phyloP scores from a whole-genome alignment of 176 grass and related monocot genomes.

The Hordeum marinum region DNA sequence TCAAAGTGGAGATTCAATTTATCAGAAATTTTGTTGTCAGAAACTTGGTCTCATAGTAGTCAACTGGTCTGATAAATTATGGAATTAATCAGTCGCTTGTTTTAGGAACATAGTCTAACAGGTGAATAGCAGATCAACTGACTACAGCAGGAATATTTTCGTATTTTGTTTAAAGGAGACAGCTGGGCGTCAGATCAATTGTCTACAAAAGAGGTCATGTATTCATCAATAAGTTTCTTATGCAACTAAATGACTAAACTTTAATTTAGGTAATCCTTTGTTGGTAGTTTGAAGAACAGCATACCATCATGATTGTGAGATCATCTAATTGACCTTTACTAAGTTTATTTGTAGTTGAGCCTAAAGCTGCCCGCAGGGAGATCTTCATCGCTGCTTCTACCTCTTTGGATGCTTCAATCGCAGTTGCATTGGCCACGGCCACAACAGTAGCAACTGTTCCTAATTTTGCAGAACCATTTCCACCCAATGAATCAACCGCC shows the following conservation, averaged over 20 bases:
- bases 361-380: constrained; percentile 60
- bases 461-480: constrained; percentile 57
- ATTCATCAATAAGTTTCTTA: neutral
- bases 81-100: neutral
- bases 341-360: constrained; percentile 58
- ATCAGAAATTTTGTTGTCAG: neutral
- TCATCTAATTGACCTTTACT: constrained; percentile 78
- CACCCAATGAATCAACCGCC: constrained; percentile 71
- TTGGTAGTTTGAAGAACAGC: constrained; percentile 13
- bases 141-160: neutral
- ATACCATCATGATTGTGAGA: constrained; percentile 90
- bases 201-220: neutral
- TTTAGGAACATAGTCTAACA: constrained; percentile 13
- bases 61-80: constrained; percentile 7
- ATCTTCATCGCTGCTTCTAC: constrained; percentile 87
- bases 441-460: constrained; percentile 81
- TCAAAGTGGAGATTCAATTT: constrained; percentile 14
- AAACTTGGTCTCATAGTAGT: neutral
- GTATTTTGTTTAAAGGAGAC: neutral
- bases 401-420: constrained; percentile 85
- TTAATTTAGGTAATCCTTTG: constrained; percentile 5
- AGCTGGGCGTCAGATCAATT: constrained; percentile 10
- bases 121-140: neutral
- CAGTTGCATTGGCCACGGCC: constrained; percentile 80
- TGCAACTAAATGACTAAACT: neutral